A percentile compares a stretch with the other conserved stretches of the same genome.
phyloP scores from a whole-genome alignment of 257 asterid genomes.

The Nicotiana paniculata region DNA sequence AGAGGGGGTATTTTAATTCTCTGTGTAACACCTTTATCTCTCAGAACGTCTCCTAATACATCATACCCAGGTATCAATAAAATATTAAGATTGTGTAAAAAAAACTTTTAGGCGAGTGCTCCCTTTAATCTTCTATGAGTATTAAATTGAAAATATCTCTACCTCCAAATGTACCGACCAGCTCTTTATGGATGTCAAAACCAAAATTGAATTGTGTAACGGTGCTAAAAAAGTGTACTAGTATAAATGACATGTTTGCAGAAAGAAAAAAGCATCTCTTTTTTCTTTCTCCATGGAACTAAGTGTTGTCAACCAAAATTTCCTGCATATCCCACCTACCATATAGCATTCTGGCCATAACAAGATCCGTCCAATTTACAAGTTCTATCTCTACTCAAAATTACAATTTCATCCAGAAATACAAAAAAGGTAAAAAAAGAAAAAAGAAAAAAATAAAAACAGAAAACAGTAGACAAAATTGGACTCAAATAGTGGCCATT shows the following conservation, averaged over 20 bases:
- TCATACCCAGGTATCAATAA: background rate
- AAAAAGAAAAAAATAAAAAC: background rate
- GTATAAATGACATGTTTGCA: background rate
- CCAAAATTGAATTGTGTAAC: background rate
- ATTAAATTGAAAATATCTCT: background rate
- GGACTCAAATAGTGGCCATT: slow-evolving; percentile 6
- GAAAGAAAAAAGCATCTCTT: background rate
- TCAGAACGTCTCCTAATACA: background rate
- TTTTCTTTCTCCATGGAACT: background rate
- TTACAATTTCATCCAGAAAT: background rate
- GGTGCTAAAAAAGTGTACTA: background rate
- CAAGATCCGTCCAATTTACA: background rate
- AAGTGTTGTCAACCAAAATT: background rate
- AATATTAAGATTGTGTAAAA: background rate
- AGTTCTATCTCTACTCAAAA: background rate
- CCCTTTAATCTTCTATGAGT: background rate
- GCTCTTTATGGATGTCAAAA: background rate
- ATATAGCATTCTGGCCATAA: background rate
- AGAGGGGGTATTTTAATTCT: background rate
- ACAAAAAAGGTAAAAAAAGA: background rate
- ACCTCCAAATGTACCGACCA: background rate
- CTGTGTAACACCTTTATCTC: background rate
- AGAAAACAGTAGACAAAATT: background rate
- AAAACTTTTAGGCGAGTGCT: background rate
- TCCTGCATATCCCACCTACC: background rate